These are phyloP conservation scores for Metarhizium guizhouense DNA, from an alignment of 2,329 filamentous ascomycete genomes.

Conservation along the genomic window DNA sequence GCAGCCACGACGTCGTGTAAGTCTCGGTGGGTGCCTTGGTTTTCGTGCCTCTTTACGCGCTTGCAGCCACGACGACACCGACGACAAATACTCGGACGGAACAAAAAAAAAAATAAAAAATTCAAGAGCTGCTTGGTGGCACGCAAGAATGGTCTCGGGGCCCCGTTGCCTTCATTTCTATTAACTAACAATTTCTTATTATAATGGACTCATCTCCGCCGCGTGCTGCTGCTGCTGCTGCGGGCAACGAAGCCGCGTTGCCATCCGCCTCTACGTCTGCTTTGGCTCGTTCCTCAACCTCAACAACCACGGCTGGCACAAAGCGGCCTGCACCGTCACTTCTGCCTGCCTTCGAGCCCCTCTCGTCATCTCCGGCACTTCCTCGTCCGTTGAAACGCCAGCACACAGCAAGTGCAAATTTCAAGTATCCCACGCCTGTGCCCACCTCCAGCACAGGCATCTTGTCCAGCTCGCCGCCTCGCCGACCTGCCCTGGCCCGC, in stretches of 20 bases:
- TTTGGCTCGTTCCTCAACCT: not conserved
- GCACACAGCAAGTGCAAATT: conserved; percentile 36
- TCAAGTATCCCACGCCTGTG: conserved; percentile 85
- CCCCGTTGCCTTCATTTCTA: not conserved
- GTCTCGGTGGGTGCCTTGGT: not conserved
- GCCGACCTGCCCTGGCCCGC: conserved; percentile 43
- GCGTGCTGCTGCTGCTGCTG: conserved; percentile 1
- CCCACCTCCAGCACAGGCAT: conserved; percentile 92
- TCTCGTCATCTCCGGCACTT: conserved; percentile 68
- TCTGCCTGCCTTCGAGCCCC: conserved; percentile 69
- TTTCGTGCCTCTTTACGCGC: conserved; percentile 3
- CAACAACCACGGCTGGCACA: conserved; percentile 29
- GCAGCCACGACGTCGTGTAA: not conserved
- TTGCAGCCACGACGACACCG: conserved; percentile 6
- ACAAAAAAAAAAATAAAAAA: no score
- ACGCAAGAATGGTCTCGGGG: not conserved
- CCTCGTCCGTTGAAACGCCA: conserved; percentile 63
- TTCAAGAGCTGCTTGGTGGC: not conserved
- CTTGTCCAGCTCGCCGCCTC: conserved; percentile 74
- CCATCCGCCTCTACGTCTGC: conserved; percentile 13
- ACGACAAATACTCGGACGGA: conserved; percentile 7
- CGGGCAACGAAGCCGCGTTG: conserved; percentile 21
- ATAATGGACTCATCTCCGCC: conserved; percentile 33
- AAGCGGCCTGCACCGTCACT: conserved; percentile 59
- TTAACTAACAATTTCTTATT: not conserved